phyloP scores from a whole-genome alignment of 2,329 filamentous ascomycete genomes.

The Colletotrichum sp. region DNA sequence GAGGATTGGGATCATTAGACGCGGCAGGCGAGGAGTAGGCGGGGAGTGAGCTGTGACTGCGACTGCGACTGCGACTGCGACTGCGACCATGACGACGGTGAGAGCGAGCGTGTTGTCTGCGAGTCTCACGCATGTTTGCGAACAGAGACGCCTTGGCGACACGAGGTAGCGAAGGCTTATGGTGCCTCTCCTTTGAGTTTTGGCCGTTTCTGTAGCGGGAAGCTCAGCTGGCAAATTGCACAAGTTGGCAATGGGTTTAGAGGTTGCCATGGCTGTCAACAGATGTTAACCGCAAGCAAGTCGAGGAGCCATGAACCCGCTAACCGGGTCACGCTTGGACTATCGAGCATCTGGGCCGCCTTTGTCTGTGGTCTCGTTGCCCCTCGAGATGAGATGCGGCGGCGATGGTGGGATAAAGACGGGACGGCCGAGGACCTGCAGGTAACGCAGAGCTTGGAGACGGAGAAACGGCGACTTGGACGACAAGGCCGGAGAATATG shows the following conservation, averaged over 20 bases:
- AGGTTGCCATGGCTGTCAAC: neutral
- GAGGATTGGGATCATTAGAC: neutral
- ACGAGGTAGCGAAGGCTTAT: neutral
- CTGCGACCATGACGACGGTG: neutral
- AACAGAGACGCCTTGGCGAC: neutral
- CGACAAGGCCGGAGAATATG: neutral
- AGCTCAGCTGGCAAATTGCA: neutral
- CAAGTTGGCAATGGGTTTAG: neutral
- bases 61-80: neutral
- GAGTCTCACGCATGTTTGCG: neutral
- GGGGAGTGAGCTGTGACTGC: neutral
- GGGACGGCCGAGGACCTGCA: neutral
- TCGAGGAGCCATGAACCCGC: neutral
- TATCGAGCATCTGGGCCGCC: neutral
- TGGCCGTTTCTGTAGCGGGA: constrained; percentile 8
- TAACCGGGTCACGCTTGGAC: neutral
- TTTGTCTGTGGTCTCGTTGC: neutral
- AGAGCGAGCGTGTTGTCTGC: neutral
- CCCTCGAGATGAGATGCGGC: neutral
- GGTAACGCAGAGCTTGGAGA: neutral
- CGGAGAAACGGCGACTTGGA: neutral
- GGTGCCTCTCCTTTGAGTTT: neutral
- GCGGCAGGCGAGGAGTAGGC: neutral
- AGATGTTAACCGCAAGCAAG: neutral
- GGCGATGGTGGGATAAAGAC: neutral